phyloP scores from a whole-genome alignment of 2,329 filamentous ascomycete genomes.

The Aspergillus uvarum region DNA sequence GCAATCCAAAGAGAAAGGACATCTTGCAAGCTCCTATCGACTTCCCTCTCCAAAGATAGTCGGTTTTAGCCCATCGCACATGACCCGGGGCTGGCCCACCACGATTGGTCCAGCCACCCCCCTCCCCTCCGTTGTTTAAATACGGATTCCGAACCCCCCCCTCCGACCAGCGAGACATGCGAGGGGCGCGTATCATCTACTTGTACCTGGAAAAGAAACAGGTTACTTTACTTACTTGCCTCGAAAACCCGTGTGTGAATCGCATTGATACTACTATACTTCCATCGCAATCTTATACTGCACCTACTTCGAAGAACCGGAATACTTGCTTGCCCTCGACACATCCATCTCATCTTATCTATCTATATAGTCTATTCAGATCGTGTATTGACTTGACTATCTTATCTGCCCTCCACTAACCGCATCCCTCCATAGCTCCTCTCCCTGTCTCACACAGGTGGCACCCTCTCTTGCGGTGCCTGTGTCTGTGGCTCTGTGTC shows the following conservation, averaged over 20 bases:
- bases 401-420: slow-evolving; percentile 1
- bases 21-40: not conserved
- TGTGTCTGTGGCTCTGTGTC: not conserved
- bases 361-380: not conserved
- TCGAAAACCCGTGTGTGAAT: not conserved
- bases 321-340: not conserved
- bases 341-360: not conserved
- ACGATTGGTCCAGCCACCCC: slow-evolving; percentile 35
- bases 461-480: not conserved
- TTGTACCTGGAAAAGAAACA: not conserved
- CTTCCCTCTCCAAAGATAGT: slow-evolving; percentile 11
- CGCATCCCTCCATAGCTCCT: not conserved
- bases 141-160: not conserved
- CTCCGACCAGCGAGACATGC: slow-evolving; percentile 1
- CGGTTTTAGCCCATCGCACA: slow-evolving; percentile 11
- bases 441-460: not conserved
- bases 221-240: not conserved
- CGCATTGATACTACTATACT: not conserved
- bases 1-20: not conserved
- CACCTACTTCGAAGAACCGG: not conserved
- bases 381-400: not conserved
- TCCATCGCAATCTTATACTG: not conserved
- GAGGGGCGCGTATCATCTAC: slow-evolving; percentile 11
- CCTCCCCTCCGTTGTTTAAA: slow-evolving; percentile 1
- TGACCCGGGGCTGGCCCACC: slow-evolving; percentile 6